Evolutionary conservation across 83 land plant species (phyloP).

Genomic region (Picea abies): DNA sequence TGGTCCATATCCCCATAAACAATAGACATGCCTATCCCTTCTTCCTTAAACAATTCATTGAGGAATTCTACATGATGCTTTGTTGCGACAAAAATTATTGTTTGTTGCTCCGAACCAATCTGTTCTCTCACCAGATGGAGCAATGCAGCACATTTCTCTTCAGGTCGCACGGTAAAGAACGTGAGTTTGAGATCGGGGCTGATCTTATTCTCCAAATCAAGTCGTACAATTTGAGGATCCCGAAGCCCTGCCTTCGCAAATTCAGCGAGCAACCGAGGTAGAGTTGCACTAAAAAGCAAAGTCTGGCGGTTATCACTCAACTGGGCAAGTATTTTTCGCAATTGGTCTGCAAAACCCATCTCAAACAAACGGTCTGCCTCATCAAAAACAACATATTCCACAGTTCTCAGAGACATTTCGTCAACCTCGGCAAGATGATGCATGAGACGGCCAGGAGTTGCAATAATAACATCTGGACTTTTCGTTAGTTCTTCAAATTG

Average conservation of each 20-base stretch:
- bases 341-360: constrained; percentile 98
- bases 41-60: constrained; percentile 58
- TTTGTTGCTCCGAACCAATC: constrained; percentile 86
- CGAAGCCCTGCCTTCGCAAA: constrained; percentile 96
- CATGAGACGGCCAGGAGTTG: constrained; percentile 99
- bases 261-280: constrained; percentile 95
- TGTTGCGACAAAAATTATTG: constrained; percentile 93
- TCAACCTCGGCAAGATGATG: constrained; percentile 97
- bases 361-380: constrained; percentile 97
- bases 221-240: constrained; percentile 89
- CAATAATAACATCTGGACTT: constrained; percentile 92
- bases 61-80: constrained; percentile 98
- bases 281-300: constrained; percentile 95
- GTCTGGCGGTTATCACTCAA: constrained; percentile 88
- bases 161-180: constrained; percentile 88
- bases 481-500: constrained; percentile 94
- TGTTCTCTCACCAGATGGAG: constrained; percentile 82
- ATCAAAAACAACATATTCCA: constrained; percentile 97
- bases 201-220: constrained; percentile 90
- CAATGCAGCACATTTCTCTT: constrained; percentile 88
- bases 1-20: constrained; percentile 99
- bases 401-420: constrained; percentile 90
- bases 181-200: constrained; percentile 85
- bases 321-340: constrained; percentile 81
- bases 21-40: constrained; percentile 87